Base-by-base conservation (phyloP, 805 yeast genomes). In the Candida chauliodis region DNA sequence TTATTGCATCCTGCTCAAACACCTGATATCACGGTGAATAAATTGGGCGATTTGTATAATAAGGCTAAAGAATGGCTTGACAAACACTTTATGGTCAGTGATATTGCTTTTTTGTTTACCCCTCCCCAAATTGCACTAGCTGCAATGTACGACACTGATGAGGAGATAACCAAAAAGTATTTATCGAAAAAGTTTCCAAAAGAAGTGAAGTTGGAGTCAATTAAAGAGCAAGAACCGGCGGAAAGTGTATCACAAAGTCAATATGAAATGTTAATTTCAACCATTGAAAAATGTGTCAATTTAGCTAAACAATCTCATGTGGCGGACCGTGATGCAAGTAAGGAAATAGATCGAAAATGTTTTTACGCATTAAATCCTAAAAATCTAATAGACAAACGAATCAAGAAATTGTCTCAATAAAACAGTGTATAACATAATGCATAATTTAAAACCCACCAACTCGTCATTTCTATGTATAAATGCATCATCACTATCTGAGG, bases 51-150 rank as follows among this genome's bases (percentile, higher is more conserved):
- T 32, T 70, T 79, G 30, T 85, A 86, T 58, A 95, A 86, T 52
- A 63, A 66, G 30, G 87, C 95, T 8, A 77, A 83, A 49, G 71
- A 66, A 20, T 61, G 79, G 58, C 70, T 86, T 4, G 76, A 79
- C 31, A 85, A 80, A 18, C 74, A 86, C n/a, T 66, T 87, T 2
- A 47, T 68, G 28, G 64, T 82, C 24, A 79, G 91, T 14, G 96
- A 93, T 55, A 90, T 77, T 3, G 66, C 74, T 7, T 91, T 87
- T 50, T 65, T 79, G 24, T 91, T 65, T 61, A 81, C 98, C 0
- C 99, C 99, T 1, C 96, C 98, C 1, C 99, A 93, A 53, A 86
- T 93, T 21, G 96, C 98, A 1, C 66, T 93, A 37, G 93, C 96
- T 0, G 87, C 93, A 11, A 69, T 90, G 53, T 77, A 83, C 62